These are phyloP conservation scores for Anthracocystis walkeri DNA, from an alignment of 1,284 basidiomycete genomes.

Conservation along the genomic window DNA sequence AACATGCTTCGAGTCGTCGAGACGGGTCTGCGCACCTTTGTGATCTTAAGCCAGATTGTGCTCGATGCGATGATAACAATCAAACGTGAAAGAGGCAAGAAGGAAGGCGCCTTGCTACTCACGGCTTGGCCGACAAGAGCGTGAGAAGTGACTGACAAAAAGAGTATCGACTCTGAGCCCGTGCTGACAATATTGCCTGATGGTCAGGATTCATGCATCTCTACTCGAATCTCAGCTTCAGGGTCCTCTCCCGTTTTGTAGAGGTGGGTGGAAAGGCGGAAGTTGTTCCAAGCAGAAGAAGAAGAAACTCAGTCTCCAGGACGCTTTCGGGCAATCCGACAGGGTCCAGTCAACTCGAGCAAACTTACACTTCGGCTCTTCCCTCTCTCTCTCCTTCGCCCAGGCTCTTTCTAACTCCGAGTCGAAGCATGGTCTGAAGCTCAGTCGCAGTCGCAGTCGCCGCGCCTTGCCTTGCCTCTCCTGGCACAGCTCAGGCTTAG, in stretches of 20 bases:
- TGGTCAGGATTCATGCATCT: constrained; percentile 2
- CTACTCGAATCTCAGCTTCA: constrained; percentile 5
- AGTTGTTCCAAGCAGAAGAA: background rate
- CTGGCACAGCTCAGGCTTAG: background rate
- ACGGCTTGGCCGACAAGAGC: constrained; percentile 12
- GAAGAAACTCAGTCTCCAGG: constrained; percentile 3
- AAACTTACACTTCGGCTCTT: constrained; percentile 2
- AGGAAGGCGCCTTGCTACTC: background rate
- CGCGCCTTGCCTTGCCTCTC: background rate
- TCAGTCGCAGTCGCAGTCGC: too few species aligned
- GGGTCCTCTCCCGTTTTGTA: constrained; percentile 1
- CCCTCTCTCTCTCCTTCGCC: background rate
- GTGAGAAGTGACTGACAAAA: constrained; percentile 8
- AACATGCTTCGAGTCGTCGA: background rate
- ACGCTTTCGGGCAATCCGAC: constrained; percentile 13
- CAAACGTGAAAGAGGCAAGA: constrained; percentile 8
- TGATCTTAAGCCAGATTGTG: background rate
- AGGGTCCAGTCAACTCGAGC: constrained; percentile 17
- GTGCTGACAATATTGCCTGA: constrained; percentile 16
- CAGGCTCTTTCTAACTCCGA: constrained; percentile 9
- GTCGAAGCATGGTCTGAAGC: constrained; percentile 6
- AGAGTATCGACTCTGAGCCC: constrained; percentile 2
- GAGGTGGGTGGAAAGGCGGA: background rate
- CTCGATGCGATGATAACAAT: too few species aligned
- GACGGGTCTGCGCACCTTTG: background rate